These are phyloP conservation scores for Aspergillus versicolor DNA, from an alignment of 2,329 filamentous ascomycete species.

Conservation along the genomic window DNA sequence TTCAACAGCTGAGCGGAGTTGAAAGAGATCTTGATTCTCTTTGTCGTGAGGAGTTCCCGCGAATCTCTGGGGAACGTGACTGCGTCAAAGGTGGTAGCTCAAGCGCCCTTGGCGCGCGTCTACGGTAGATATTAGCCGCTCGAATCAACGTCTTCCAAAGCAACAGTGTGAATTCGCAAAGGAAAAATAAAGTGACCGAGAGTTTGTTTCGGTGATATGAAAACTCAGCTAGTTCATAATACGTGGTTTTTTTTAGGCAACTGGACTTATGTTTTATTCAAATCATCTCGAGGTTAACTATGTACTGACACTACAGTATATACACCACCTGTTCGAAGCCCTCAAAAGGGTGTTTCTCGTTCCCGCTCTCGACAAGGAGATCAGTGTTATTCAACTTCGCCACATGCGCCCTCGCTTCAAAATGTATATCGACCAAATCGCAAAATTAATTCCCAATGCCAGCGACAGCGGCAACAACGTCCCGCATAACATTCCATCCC, in stretches of 20 bases:
- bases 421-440: constrained; percentile 14
- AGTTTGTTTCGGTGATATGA: neutral
- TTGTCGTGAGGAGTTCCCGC: neutral
- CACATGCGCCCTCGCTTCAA: constrained; percentile 27
- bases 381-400: constrained; percentile 25
- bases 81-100: neutral
- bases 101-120: constrained; percentile 14
- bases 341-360: neutral
- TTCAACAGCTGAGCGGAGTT: neutral
- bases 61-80: constrained; percentile 2
- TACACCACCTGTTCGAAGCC: neutral
- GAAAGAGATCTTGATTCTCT: neutral
- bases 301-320: neutral
- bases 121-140: neutral
- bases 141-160: neutral
- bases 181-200: neutral
- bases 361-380: neutral
- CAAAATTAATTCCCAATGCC: constrained; percentile 4
- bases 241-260: neutral
- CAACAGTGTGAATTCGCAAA: neutral
- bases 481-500: constrained; percentile 4
- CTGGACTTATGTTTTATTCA: neutral
- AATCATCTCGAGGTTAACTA: neutral
- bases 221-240: neutral
- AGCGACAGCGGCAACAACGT: neutral